Base-by-base conservation (phyloP, 2,329 filamentous ascomycete species). In the Neopestalotiopsis rosae region DNA sequence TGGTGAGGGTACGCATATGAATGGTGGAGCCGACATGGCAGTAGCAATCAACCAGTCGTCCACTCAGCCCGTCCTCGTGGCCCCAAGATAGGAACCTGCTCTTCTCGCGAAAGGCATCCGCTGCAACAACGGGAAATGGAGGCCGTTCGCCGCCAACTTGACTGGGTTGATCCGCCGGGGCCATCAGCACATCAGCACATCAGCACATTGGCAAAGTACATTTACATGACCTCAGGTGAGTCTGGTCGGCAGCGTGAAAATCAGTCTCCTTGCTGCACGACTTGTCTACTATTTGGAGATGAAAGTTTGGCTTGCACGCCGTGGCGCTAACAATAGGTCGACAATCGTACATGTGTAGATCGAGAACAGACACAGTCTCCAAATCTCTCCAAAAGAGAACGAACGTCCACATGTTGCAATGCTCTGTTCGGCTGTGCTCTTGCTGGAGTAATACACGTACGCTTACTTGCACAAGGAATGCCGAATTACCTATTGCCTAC, bases 21-120 rank as follows among this genome's bases (percentile, higher is more conserved):
- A 56, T 40, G 17, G 65, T 67, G 65, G 65, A 67, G 65, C 28
- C 56, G n/a, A 20, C 17, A n/a, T 59, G 56, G 42, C 56, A 38
- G 34, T 38, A 38, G 34, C 34, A 38, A 34, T n/a, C 58, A 49
- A 38, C 32, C 20, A 38, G 42, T 28, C 24, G 24, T 28, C 24
- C 24, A 28, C 24, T 28, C 24, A 28, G 24, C 24, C 24, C 24
- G 24, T 30, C 24, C 62, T 30, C 62, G 34, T 40, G 56, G n/a
- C 42, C n/a, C 34, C 65, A 24, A 61, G 65, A 24, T 67, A 57
- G 65, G 65, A 67, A 58, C 40, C 56, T 67, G 65, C 34, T 49
- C n/a, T 28, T 5, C n/a, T 38, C 10, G 45, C 45, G 14, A 63
- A 59, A 30, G 24, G 5, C 24, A 32, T 12, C 57, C 57, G 24